phyloP scores from a whole-genome alignment of 345 rosid species.

The Eucalyptus camaldulensis region DNA sequence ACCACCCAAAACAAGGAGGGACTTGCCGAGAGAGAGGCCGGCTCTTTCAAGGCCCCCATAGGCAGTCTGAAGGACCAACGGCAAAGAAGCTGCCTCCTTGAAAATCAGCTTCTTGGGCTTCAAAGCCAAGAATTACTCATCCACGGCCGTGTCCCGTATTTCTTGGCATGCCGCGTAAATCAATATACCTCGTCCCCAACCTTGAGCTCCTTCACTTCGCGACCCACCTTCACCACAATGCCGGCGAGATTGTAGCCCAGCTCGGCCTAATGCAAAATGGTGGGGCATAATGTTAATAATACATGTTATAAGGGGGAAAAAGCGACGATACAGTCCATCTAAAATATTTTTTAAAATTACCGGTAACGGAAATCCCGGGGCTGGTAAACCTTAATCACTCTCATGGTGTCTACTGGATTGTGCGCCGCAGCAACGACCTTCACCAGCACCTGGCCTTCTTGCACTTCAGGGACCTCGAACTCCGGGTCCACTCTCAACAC shows the following conservation, averaged over 20 bases:
- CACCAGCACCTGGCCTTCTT: too few species aligned
- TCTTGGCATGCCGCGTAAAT: conserved; percentile 15
- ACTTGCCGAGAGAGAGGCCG: not conserved
- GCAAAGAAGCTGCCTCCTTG: conserved; percentile 2
- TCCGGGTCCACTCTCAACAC: too few species aligned
- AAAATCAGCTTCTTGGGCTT: too few species aligned
- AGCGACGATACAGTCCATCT: not conserved
- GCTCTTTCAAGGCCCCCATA: conserved; percentile 62
- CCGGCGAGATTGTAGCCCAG: conserved; percentile 91
- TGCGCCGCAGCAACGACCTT: too few species aligned
- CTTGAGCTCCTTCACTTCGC: conserved; percentile 48
- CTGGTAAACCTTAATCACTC: too few species aligned
- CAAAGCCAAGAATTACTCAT: conserved; percentile 15
- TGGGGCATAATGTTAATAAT: not conserved
- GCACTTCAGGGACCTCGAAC: too few species aligned
- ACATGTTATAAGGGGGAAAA: not conserved
- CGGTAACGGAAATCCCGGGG: too few species aligned
- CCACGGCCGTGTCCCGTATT: conserved; percentile 21
- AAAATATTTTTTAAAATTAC: not conserved
- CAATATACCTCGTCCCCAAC: conserved; percentile 82
- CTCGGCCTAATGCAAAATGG: conserved; percentile 28
- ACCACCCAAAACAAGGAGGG: conserved; percentile 15
- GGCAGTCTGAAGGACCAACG: conserved; percentile 82
- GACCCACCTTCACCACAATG: conserved; percentile 61
- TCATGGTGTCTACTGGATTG: too few species aligned